Percentiles rank a stretch among this genome's conserved stretches.
phyloP scores from a whole-genome alignment of 352 stramenopile species.

The Phytophthora hibernalis region DNA sequence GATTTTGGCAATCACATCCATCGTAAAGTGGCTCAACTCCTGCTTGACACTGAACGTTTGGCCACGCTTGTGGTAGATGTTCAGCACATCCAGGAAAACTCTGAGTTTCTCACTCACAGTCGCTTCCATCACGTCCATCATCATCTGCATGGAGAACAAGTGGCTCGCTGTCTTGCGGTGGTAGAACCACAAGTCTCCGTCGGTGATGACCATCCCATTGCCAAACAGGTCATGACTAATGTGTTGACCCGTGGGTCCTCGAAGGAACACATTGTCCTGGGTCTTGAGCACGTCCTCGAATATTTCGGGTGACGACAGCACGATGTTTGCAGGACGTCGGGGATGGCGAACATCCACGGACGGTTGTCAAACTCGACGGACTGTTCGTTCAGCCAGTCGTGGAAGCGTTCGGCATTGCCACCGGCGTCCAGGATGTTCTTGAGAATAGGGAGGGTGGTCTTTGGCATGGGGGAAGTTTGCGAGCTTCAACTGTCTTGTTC shows the following conservation, averaged over 20 bases:
- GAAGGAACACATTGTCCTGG: constrained; percentile 74
- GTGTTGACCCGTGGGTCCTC: constrained; percentile 44
- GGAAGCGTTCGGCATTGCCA: constrained; percentile 39
- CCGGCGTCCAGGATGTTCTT: constrained; percentile 46
- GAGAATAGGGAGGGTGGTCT: constrained; percentile 46
- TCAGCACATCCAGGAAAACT: constrained; percentile 40
- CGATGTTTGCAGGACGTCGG: constrained; percentile 44
- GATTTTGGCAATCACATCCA: constrained; percentile 71
- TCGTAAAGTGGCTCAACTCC: constrained; percentile 62
- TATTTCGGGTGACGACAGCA: constrained; percentile 44
- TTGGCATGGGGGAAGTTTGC: constrained; percentile 35
- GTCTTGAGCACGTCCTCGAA: constrained; percentile 62
- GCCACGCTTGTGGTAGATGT: constrained; percentile 19
- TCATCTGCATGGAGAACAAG: constrained; percentile 75
- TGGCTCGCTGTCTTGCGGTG: constrained; percentile 87
- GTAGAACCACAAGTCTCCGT: constrained; percentile 55
- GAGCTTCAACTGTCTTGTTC: constrained; percentile 19
- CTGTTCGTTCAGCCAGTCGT: constrained; percentile 62
- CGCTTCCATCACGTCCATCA: constrained; percentile 52
- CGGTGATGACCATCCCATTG: constrained; percentile 50
- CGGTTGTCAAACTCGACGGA: constrained; percentile 41
- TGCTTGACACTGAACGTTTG: constrained; percentile 49
- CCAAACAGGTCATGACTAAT: constrained; percentile 66
- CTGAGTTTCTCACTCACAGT: constrained; percentile 40
- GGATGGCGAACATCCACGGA: constrained; percentile 49